Evolutionary conservation across 805 yeast species (phyloP).

Genomic region (Tetrapisispora phaffii): DNA sequence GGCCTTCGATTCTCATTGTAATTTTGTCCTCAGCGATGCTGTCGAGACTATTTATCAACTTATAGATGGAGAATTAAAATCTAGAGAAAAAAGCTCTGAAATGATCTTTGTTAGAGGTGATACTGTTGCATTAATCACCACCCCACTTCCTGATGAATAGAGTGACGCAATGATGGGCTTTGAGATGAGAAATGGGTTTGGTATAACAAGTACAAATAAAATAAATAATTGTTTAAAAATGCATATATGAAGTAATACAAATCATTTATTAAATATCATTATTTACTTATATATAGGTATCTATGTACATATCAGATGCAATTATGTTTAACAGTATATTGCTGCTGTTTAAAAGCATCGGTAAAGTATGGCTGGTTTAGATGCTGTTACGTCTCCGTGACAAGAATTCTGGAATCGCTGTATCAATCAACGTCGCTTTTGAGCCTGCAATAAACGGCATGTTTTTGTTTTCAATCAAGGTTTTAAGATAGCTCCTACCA

Average conservation of each 20-base stretch:
- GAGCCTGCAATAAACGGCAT: slow-evolving; percentile 57
- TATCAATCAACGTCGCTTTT: slow-evolving; percentile 13
- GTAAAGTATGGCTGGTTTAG: slow-evolving; percentile 21
- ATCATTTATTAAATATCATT: background rate
- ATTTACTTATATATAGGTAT: background rate
- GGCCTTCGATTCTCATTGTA: slow-evolving; percentile 93
- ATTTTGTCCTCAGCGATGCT: slow-evolving; percentile 89
- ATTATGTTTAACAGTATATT: too few species aligned
- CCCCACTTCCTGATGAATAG: slow-evolving; percentile 28
- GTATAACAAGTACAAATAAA: background rate
- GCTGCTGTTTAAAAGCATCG: too few species aligned
- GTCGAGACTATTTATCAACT: slow-evolving; percentile 65
- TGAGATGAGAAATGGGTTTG: background rate
- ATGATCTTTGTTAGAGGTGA: slow-evolving; percentile 98
- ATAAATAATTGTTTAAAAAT: too few species aligned
- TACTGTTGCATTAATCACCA: slow-evolving; percentile 75
- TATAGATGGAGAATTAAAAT: slow-evolving; percentile 38
- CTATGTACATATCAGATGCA: too few species aligned
- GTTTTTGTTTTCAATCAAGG: slow-evolving; percentile 42
- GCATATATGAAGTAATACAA: background rate
- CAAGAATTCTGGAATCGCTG: slow-evolving; percentile 27
- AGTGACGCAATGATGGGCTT: background rate
- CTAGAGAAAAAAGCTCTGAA: slow-evolving; percentile 52
- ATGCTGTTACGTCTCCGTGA: slow-evolving; percentile 56
- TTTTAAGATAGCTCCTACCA: slow-evolving; percentile 48